Percentiles rank a stretch among this genome's conserved stretches.
phyloP scores from a whole-genome alignment of 2,329 filamentous ascomycete genomes.

The Colletotrichum brevisporum region DNA sequence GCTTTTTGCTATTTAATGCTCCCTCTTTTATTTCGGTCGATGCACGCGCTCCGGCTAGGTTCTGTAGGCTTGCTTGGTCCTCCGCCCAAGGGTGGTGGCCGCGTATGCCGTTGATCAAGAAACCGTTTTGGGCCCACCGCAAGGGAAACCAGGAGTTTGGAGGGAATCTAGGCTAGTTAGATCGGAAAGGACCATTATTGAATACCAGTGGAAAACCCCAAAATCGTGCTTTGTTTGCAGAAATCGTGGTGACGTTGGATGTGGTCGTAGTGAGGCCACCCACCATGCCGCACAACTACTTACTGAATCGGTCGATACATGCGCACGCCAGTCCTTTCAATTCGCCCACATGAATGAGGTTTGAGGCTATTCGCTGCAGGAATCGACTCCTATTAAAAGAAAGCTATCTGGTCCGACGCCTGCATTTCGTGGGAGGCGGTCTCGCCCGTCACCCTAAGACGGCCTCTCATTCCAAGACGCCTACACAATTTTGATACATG shows the following conservation, averaged over 20 bases:
- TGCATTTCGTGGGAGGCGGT: constrained; percentile 8
- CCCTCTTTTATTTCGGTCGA: no score
- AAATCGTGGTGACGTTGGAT: no score
- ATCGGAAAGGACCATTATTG: constrained; percentile 9
- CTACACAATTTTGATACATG: constrained; percentile 40
- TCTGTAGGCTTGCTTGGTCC: constrained; percentile 5
- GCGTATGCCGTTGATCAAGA: constrained; percentile 11
- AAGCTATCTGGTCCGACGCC: constrained; percentile 28
- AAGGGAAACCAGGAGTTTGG: constrained; percentile 26
- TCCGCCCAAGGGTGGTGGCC: not conserved
- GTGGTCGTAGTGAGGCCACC: no score
- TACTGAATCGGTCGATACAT: no score
- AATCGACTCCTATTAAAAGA: constrained; percentile 27
- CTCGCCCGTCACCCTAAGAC: constrained; percentile 19
- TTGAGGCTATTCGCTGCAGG: not conserved
- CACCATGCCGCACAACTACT: no score
- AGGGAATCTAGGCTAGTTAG: constrained; percentile 16
- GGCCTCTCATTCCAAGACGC: constrained; percentile 29
- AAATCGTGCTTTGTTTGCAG: no score
- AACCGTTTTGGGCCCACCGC: constrained; percentile 27
- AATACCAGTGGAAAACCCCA: no score
- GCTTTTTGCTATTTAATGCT: no score
- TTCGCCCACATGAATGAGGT: no score
- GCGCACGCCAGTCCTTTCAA: no score
- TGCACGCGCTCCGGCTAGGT: not conserved